Evolutionary conservation across 805 yeast species (phyloP), one percentile per base, ranked within the genome.

Genomic region (Kodamaea restingae): DNA sequence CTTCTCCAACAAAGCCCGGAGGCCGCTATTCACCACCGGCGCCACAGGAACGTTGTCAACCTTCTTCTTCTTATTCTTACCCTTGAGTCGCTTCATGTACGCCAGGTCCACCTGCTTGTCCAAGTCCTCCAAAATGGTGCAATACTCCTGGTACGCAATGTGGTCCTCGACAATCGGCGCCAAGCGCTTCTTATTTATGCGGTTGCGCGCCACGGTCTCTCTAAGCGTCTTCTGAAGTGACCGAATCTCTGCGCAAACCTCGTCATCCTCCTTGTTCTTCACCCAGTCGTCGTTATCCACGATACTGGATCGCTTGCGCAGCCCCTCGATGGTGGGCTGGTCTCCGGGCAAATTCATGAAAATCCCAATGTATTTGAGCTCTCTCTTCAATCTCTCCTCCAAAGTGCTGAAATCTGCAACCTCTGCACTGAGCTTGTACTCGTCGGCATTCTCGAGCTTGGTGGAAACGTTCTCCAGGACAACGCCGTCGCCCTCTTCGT

Each of bases 81-180:
- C 87, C 50, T 88, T 79, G 40, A 84, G 74, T 43, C 97, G 71
- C 59, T 88, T 84, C 46, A 84, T 65, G 56, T 90, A 93, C 15
- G 95, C 90, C 59, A 87, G 97, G 57, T 93, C 98, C 26, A 93
- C 90, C 62, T 93, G 99, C 58, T 91, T 93, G 59, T 93, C 97
- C 49, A 93, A 70, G 56, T 93, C 98, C 41, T 93, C 98, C 43
- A 88, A 62, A 38, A 93, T 90, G 9, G 91, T 84, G 42, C 81
- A 71, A 59, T 87, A 93, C 59, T 93, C 98, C 58, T 91, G 96
- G 80, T 90, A 93, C 18, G 97, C 96, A 51, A 93, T 71, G 50
- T 86, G 95, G 47, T 85, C 93, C 49, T 88, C 91, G 11, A 93
- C 73, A 1, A 82, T 51, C 1, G 95, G 95, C 18, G 81, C 63